Conservation (phyloP, 2,329 filamentous ascomycete genomes). For the Verticillium longisporum region DNA sequence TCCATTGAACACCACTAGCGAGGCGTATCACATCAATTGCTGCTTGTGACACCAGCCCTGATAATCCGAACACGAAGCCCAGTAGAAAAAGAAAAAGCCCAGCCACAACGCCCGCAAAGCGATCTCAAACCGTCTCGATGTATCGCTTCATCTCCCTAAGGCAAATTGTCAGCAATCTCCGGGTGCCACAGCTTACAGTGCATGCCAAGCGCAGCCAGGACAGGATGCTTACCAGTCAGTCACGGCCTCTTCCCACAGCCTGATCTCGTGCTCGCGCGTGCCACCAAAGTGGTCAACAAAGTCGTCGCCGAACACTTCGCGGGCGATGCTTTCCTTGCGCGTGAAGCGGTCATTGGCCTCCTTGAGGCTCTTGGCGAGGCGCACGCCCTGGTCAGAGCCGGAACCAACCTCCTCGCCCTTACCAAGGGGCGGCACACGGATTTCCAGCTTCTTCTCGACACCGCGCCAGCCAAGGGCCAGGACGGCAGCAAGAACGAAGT, state of each 20-base stretch:
- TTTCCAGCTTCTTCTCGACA: conserved; percentile 83
- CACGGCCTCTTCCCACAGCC: conserved; percentile 90
- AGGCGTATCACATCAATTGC: background rate
- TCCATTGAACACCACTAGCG: background rate
- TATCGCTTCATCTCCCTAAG: conserved; percentile 69
- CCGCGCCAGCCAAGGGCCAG: conserved; percentile 86
- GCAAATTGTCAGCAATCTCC: background rate
- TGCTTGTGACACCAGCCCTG: background rate
- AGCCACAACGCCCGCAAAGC: background rate
- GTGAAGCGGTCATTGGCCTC: conserved; percentile 79
- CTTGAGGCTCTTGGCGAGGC: conserved; percentile 76
- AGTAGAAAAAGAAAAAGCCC: background rate
- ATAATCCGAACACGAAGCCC: background rate
- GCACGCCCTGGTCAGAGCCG: conserved; percentile 60
- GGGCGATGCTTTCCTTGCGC: conserved; percentile 73
- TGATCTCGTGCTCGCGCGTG: conserved; percentile 83
- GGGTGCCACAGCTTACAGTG: too few relatives aligned
- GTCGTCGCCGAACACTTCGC: conserved; percentile 86
- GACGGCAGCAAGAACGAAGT: conserved; percentile 80
- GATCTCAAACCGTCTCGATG: conserved; percentile 61
- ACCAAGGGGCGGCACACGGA: conserved; percentile 74
- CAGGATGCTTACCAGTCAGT: conserved; percentile 76
- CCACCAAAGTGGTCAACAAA: conserved; percentile 96
- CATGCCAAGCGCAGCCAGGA: background rate
- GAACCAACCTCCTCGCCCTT: conserved; percentile 79